Evolutionary conservation across 495 filamentous ascomycete species (phyloP), one percentile per base, ranked within the genome.

Genomic region (Rostrohypoxylon terebratum): DNA sequence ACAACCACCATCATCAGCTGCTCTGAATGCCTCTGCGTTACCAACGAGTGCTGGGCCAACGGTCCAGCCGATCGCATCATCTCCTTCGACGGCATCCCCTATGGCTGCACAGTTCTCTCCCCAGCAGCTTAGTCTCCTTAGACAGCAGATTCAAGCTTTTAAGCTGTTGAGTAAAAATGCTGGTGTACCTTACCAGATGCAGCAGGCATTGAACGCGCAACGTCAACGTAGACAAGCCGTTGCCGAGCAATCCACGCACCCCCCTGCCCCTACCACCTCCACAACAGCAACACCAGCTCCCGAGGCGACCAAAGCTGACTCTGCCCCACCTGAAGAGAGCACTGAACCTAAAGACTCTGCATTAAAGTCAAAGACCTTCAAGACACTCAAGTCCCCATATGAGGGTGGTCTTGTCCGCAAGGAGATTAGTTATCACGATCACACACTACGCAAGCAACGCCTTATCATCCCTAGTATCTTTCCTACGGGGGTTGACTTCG

Each of bases 401-500:
- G 81, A 86, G 77, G 68, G 75, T 18, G 77, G 81, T 74, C 68
- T 85, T 85, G 69, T 84, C 79, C 74, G 85, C 78, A 78, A 83
- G 77, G 75, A 77, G 25, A 93, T 98, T 74, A 90, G 85, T 76
- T 97, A 96, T 77, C 82, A 86, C n/a, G 90, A 93, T 34, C 94
- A 98, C 76, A 83, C 83, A 6, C 83, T 84, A 31, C 88, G 94
- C 51, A 86, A 88, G 42, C 90, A 92, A 44, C 89, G 94, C 47
- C 84, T 88, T 28, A 88, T 93, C 68, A 88, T 98, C 42, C 93
- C 94, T 0, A 93, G 92, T 74, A 88, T 96, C 54, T 94, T 97
- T 83, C 94, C 95, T 9, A 84, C 89, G 11, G 96, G 96, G n/a
- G 85, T 97, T 28, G 91, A 94, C 73, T 86, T 94, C 63, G 93